Conservation (phyloP, 768 basidiomycete species). For the Paxillus ammoniavirescens region DNA sequence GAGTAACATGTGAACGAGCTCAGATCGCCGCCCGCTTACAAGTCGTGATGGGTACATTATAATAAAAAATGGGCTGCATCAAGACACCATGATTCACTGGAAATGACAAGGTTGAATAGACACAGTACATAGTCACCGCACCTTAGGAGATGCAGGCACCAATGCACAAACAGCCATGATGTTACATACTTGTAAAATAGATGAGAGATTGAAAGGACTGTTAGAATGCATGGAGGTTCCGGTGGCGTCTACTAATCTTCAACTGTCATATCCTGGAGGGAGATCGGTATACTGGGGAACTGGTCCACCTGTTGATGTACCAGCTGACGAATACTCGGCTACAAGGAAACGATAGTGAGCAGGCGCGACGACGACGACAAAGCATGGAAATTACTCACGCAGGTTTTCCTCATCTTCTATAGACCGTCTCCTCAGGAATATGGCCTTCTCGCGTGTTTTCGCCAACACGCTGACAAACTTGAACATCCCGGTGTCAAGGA, state of each 20-base stretch:
- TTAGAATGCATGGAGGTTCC: neutral
- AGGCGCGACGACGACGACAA: neutral
- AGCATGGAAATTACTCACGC: conserved; percentile 22
- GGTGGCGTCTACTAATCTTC: conserved; percentile 6
- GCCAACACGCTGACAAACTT: conserved; percentile 70
- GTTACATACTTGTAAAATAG: neutral
- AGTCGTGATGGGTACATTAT: too few species aligned
- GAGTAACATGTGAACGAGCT: too few species aligned
- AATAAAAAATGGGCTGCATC: too few species aligned
- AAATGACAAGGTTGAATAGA: too few species aligned
- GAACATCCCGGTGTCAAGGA: conserved; percentile 68
- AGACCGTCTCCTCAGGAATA: conserved; percentile 68
- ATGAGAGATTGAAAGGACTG: neutral
- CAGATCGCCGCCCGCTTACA: too few species aligned
- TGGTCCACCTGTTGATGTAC: conserved; percentile 12
- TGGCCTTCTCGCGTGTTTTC: conserved; percentile 72
- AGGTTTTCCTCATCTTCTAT: conserved; percentile 33
- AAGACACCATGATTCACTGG: too few species aligned
- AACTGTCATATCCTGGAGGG: conserved; percentile 30
- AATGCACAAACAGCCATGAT: too few species aligned
- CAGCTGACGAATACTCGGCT: conserved; percentile 31
- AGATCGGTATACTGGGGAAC: conserved; percentile 20
- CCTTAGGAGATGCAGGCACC: too few species aligned
- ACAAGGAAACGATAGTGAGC: neutral
- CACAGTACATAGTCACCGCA: too few species aligned